phyloP scores from a whole-genome alignment of 2,329 filamentous ascomycete genomes.

The Coleophoma eucalyptorum region DNA sequence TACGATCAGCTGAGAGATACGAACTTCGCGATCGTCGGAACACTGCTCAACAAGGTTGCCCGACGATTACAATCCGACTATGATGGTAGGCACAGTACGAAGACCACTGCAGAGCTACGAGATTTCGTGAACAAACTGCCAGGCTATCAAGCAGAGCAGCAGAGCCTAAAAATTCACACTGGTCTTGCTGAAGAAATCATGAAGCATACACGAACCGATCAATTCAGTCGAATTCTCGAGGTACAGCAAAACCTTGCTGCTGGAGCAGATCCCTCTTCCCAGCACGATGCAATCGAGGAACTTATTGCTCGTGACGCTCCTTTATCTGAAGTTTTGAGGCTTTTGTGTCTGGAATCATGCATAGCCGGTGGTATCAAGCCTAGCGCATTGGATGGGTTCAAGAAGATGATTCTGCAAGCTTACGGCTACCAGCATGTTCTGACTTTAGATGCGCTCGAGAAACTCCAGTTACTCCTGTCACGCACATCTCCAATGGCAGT shows the following conservation, averaged over 20 bases:
- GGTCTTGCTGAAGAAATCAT: constrained; percentile 93
- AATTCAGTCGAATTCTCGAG: constrained; percentile 84
- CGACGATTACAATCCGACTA: constrained; percentile 83
- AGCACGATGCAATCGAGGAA: constrained; percentile 90
- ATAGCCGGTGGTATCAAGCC: constrained; percentile 84
- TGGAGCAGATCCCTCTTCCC: constrained; percentile 80
- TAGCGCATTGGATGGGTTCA: constrained; percentile 86
- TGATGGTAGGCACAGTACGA: constrained; percentile 79
- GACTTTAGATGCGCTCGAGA: constrained; percentile 84
- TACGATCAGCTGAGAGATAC: constrained; percentile 85
- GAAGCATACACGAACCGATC: constrained; percentile 84
- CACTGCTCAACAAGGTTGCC: constrained; percentile 84
- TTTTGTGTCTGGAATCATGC: constrained; percentile 89
- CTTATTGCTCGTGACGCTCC: constrained; percentile 86
- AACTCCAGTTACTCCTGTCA: constrained; percentile 79
- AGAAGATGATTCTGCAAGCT: constrained; percentile 80
- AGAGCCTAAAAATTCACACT: constrained; percentile 88
- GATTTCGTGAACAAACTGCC: constrained; percentile 95
- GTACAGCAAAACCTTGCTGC: constrained; percentile 95
- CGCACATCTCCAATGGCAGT: constrained; percentile 74
- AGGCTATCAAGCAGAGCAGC: constrained; percentile 87
- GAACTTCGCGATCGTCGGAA: constrained; percentile 93
- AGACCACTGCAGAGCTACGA: constrained; percentile 85
- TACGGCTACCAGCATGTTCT: constrained; percentile 95
- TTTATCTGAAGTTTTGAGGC: constrained; percentile 73